Evolutionary conservation across 257 asterid genomes (phyloP).

Genomic region (Solanum tacnaense): DNA sequence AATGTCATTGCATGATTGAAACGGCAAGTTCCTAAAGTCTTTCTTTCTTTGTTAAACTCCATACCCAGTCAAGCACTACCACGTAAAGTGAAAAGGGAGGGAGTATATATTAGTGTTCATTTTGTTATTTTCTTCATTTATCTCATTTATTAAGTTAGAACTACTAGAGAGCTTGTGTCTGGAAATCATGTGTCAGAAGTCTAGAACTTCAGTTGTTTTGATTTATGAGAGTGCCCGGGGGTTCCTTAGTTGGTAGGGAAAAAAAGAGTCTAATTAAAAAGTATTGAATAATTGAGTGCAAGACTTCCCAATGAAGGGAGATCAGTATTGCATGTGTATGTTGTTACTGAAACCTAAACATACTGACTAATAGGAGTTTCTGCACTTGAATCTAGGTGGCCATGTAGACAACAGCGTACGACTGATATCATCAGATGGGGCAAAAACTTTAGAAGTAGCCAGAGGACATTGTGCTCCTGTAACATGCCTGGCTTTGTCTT

Average conservation of each 20-base stretch:
- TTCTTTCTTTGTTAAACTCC: neutral
- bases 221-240: neutral
- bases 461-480: slow-evolving; percentile 96
- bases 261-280: neutral
- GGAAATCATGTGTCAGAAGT: neutral
- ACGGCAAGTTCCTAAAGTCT: neutral
- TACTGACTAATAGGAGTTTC: neutral
- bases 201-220: neutral
- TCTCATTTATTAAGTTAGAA: neutral
- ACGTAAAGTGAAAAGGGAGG: neutral
- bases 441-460: slow-evolving; percentile 89
- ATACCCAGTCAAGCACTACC: neutral
- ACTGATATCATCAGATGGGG: slow-evolving; percentile 87
- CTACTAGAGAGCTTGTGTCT: neutral
- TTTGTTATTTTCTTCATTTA: neutral
- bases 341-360: neutral
- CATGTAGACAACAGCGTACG: slow-evolving; percentile 88
- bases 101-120: neutral
- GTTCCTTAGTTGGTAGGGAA: neutral
- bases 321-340: neutral
- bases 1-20: neutral
- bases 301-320: neutral
- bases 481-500: slow-evolving; percentile 71
- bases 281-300: neutral
- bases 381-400: slow-evolving; percentile 51